Evolutionary conservation across 2,329 filamentous ascomycete species (phyloP).

Genomic region (Hypoxylon sp.): DNA sequence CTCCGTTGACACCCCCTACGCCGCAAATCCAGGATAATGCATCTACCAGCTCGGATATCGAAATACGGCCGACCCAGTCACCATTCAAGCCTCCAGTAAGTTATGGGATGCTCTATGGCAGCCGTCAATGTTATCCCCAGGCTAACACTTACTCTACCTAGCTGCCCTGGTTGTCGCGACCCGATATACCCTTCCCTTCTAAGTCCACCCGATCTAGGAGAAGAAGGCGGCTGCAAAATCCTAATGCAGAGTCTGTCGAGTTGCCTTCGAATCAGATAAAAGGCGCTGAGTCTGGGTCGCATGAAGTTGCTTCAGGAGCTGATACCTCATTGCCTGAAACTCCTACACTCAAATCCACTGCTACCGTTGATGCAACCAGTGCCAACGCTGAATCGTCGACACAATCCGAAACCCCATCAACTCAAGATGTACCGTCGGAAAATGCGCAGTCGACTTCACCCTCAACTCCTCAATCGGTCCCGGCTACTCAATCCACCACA

Average conservation of each 20-base stretch:
- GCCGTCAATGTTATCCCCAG: conserved; percentile 6
- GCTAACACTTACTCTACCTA: conserved; percentile 55
- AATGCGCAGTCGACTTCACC: conserved; percentile 55
- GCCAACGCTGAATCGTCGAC: conserved; percentile 17
- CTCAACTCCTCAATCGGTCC: conserved; percentile 56
- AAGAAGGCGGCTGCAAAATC: conserved; percentile 57
- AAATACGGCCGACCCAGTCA: conserved; percentile 45
- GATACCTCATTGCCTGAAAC: conserved; percentile 46
- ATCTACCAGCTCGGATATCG: conserved; percentile 48
- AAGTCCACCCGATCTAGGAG: conserved; percentile 60
- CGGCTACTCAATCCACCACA: conserved; percentile 48
- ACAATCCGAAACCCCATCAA: conserved; percentile 54
- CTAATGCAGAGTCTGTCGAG: conserved; percentile 59
- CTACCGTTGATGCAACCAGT: conserved; percentile 29
- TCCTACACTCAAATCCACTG: conserved; percentile 40
- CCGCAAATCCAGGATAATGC: conserved; percentile 57
- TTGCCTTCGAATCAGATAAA: conserved; percentile 61
- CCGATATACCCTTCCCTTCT: conserved; percentile 66
- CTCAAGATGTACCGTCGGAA: conserved; percentile 54
- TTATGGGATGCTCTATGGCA: conserved; percentile 39
- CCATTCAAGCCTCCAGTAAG: conserved; percentile 68
- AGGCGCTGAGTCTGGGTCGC: conserved; percentile 39
- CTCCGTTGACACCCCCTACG: conserved; percentile 64
- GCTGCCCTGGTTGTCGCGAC: conserved; percentile 72
- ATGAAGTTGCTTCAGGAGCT: conserved; percentile 38